A percentile compares a stretch with the other conserved stretches of the same genome.
phyloP scores from a whole-genome alignment of 305 asterid species.

The Rubia tinctorum region DNA sequence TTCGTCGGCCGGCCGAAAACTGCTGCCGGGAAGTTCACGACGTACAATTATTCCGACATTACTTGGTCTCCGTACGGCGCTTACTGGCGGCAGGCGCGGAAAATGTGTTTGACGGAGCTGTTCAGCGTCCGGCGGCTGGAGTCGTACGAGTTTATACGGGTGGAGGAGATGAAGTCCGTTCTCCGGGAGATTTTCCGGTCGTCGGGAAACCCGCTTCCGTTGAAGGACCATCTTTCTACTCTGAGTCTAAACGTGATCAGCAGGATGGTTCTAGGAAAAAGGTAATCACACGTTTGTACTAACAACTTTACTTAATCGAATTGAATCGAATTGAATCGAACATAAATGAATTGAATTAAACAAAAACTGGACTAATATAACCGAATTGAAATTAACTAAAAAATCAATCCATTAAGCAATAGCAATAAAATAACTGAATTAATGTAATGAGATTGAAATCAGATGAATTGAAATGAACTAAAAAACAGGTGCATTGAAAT shows the following conservation, averaged over 20 bases:
- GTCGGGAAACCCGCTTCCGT: conserved; percentile 21
- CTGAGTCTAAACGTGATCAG: conserved; percentile 28
- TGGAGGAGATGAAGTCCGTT: conserved; percentile 49
- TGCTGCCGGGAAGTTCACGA: conserved; percentile 81
- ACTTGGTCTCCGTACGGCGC: conserved; percentile 93
- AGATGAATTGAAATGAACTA: too few species aligned
- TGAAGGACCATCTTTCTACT: conserved; percentile 30
- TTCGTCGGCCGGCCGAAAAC: conserved; percentile 68
- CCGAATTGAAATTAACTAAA: too few species aligned
- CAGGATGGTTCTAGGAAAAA: conserved; percentile 34
- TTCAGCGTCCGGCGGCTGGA: conserved; percentile 63
- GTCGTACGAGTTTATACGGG: conserved; percentile 66
- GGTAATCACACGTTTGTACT: background rate
- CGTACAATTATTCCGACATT: conserved; percentile 83
- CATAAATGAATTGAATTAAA: too few species aligned
- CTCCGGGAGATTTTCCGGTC: conserved; percentile 27
- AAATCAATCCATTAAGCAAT: too few species aligned
- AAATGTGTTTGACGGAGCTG: conserved; percentile 66
- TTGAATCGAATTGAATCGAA: too few species aligned
- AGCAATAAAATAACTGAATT: too few species aligned
- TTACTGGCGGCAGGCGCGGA: conserved; percentile 86
- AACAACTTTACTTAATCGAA: too few species aligned
- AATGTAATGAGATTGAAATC: too few species aligned
- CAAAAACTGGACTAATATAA: too few species aligned
- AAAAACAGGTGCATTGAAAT: too few species aligned